Evolutionary conservation across 179 eudicot species (phyloP), one percentile per base, ranked within the genome.

Genomic region (Drosera spatulata): DNA sequence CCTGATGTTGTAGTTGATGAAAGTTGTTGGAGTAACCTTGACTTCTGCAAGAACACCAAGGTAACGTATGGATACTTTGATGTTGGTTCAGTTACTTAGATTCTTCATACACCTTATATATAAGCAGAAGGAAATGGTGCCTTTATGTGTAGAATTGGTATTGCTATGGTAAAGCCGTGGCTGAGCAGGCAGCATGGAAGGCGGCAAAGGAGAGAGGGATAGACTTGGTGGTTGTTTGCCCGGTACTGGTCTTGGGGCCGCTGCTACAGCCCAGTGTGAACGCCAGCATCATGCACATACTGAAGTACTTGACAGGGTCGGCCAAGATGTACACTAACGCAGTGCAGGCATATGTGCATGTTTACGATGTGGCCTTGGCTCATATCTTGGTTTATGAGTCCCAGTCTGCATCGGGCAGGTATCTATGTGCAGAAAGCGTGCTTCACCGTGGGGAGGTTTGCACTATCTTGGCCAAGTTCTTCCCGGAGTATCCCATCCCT

Each of bases 21-120:
- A 60, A 81, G 73, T 64, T 89, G 96, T 68, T 93, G 99, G 99
- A 93, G 99, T 70, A 95, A 93, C 61, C 99, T 89, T 55, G 99
- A 93, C 42, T 93, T 84, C 72, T 93, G 99, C 90, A 93, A 93
- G 68, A 81, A 71, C 75, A 93, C 99, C 54, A 93, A 89, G 98
- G 98, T 91, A 49, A 9, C 51, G 33, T 22, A 22, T 22, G 33
- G 33, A 22, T 22, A 22, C 33, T 22, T 22, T 22, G 33, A 22
- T 22, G 33, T 22, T 22, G 33, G 1, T 22, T 22, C 33, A 1
- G 33, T 22, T 22, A 22, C 33, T 22, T 22, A 22, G 33, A 22
- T 22, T 22, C 0, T 22, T 22, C 33, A 22, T 22, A 22, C 33
- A 22, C 33, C 33, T 22, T 22, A 22, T 22, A 0, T 22, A 22